phyloP scores from a whole-genome alignment of 2,329 filamentous ascomycete genomes.

The Fusarium palustre region DNA sequence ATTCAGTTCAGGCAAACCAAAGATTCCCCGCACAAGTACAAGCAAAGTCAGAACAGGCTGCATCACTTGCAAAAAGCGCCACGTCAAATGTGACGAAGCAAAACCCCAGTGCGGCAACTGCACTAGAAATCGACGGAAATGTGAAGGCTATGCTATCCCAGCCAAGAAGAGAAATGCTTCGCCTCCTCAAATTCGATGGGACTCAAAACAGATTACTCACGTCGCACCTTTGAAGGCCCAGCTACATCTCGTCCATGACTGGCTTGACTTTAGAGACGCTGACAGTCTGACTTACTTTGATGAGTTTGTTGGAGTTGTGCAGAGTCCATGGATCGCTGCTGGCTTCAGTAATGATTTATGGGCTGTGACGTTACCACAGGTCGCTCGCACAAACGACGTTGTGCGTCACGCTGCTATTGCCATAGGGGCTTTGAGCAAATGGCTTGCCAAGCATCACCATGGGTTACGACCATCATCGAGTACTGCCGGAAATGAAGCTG shows the following conservation, averaged over 20 bases:
- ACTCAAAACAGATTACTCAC: slow-evolving; percentile 35
- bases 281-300: slow-evolving; percentile 48
- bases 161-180: slow-evolving; percentile 5
- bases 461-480: background rate
- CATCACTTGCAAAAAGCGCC: slow-evolving; percentile 43
- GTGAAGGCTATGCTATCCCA: slow-evolving; percentile 28
- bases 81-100: slow-evolving; percentile 42
- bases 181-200: slow-evolving; percentile 39
- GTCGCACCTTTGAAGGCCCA: slow-evolving; percentile 2
- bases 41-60: slow-evolving; percentile 41
- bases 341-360: slow-evolving; percentile 46
- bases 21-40: slow-evolving; percentile 37
- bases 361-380: slow-evolving; percentile 49
- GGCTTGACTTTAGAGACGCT: slow-evolving; percentile 23
- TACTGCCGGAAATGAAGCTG: background rate
- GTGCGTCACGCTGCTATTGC: slow-evolving; percentile 50
- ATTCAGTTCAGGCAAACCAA: background rate
- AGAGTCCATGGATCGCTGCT: slow-evolving; percentile 47
- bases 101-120: slow-evolving; percentile 37
- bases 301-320: slow-evolving; percentile 48
- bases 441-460: slow-evolving; percentile 2
- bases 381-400: slow-evolving; percentile 44
- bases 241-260: slow-evolving; percentile 23
- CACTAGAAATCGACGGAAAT: slow-evolving; percentile 22
- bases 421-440: slow-evolving; percentile 48